Percentiles rank a stretch among this genome's conserved stretches.
Conservation (phyloP, 495 filamentous ascomycete species). For the Poronia punctata region DNA sequence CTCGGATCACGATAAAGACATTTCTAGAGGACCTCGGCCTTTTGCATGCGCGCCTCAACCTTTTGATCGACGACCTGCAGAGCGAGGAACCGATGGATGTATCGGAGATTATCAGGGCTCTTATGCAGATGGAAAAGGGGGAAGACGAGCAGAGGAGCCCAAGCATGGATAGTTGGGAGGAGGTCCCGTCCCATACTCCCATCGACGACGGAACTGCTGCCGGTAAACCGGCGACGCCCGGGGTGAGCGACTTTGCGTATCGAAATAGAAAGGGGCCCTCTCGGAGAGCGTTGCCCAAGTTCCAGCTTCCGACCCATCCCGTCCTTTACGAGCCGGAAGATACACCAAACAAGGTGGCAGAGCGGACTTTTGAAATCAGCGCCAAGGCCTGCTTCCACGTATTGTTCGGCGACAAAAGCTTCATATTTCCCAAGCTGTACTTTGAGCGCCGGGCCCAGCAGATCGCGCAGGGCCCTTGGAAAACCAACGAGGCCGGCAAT, state of each 20-base stretch:
- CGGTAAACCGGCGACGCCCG: constrained; percentile 34
- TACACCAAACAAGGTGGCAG: constrained; percentile 61
- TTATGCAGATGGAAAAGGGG: constrained; percentile 56
- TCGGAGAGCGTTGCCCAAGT: constrained; percentile 58
- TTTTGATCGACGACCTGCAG: constrained; percentile 69
- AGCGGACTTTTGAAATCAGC: constrained; percentile 77
- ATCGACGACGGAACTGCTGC: constrained; percentile 47
- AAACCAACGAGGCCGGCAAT: constrained; percentile 55
- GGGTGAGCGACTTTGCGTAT: constrained; percentile 50
- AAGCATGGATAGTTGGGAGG: constrained; percentile 90
- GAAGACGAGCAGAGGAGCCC: constrained; percentile 52
- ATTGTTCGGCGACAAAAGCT: constrained; percentile 90
- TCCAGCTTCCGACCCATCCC: constrained; percentile 76
- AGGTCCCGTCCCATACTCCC: constrained; percentile 60
- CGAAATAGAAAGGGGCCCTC: constrained; percentile 48
- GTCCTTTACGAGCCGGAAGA: constrained; percentile 77
- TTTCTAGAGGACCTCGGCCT: constrained; percentile 84
- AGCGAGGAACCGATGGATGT: constrained; percentile 54
- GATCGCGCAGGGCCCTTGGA: constrained; percentile 83
- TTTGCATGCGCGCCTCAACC: constrained; percentile 76
- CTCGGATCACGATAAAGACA: constrained; percentile 76
- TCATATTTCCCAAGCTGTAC: constrained; percentile 87
- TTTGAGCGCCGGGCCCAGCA: constrained; percentile 74
- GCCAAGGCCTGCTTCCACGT: constrained; percentile 93
- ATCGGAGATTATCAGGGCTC: constrained; percentile 38